phyloP scores from a whole-genome alignment of 2,329 filamentous ascomycete species.

The Hymenoscyphus infarciens region DNA sequence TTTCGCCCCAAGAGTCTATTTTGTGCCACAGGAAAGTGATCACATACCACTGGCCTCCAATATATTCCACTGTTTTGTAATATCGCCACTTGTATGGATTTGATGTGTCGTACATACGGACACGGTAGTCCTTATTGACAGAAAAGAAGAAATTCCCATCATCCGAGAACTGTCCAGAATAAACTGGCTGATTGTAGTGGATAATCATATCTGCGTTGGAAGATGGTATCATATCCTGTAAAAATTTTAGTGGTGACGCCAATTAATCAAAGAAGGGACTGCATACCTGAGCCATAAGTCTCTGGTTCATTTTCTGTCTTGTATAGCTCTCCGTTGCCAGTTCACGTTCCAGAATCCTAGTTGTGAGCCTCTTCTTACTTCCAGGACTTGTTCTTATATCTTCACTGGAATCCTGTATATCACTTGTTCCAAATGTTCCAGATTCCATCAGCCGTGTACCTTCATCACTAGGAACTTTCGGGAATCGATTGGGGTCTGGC shows the following conservation, averaged over 20 bases:
- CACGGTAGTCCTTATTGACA: conserved; percentile 86
- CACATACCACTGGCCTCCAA: conserved; percentile 72
- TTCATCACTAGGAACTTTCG: conserved; percentile 77
- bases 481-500: conserved; percentile 61
- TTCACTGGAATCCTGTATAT: conserved; percentile 49
- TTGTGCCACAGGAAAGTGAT: neutral
- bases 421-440: conserved; percentile 72
- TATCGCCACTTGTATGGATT: conserved; percentile 95
- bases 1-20: no score
- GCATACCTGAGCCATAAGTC: conserved; percentile 64
- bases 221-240: conserved; percentile 69
- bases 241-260: neutral
- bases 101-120: conserved; percentile 96
- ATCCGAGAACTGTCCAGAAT: conserved; percentile 93
- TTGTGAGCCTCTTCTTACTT: conserved; percentile 56
- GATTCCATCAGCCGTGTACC: conserved; percentile 77
- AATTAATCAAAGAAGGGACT: neutral
- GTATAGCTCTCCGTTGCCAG: conserved; percentile 64
- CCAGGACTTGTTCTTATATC: conserved; percentile 40
- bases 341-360: conserved; percentile 76
- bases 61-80: conserved; percentile 85
- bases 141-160: conserved; percentile 98
- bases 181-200: conserved; percentile 80
- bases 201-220: conserved; percentile 81
- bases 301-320: conserved; percentile 57